A percentile compares a stretch with the other conserved stretches of the same genome.
Evolutionary conservation across 1,284 basidiomycete species (phyloP).

Genomic region (Marasmius tenuissimus): DNA sequence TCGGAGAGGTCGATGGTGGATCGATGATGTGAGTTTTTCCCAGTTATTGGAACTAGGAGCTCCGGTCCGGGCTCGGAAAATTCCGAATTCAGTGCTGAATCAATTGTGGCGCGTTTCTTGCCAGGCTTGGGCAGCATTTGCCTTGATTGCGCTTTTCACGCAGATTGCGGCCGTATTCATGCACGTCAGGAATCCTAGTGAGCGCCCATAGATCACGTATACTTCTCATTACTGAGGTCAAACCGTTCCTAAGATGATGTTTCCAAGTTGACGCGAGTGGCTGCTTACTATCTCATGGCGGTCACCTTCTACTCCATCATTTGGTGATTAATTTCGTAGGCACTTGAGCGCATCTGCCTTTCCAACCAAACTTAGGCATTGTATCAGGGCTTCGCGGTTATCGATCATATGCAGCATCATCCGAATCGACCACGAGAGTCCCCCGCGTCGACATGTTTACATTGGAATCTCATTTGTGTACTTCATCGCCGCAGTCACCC

Average conservation of each 20-base stretch:
- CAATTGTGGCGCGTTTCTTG: background rate
- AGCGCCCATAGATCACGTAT: too few relatives aligned
- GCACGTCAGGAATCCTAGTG: background rate
- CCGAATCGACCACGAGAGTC: slow-evolving; percentile 37
- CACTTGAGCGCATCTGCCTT: background rate
- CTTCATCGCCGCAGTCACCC: slow-evolving; percentile 27
- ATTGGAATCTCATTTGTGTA: slow-evolving; percentile 31
- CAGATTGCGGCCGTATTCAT: slow-evolving; percentile 8
- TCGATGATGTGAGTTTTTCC: slow-evolving; percentile 28
- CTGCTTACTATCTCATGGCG: slow-evolving; percentile 35
- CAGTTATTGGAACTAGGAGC: too few relatives aligned
- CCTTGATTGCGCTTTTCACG: slow-evolving; percentile 14
- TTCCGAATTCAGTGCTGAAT: background rate
- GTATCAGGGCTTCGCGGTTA: slow-evolving; percentile 36
- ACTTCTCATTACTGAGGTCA: too few relatives aligned
- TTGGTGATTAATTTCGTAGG: slow-evolving; percentile 22
- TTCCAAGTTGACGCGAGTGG: slow-evolving; percentile 17
- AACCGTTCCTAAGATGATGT: too few relatives aligned
- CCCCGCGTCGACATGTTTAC: slow-evolving; percentile 23
- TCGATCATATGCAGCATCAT: slow-evolving; percentile 49
- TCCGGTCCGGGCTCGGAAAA: too few relatives aligned
- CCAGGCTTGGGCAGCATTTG: slow-evolving; percentile 16
- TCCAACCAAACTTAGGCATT: background rate
- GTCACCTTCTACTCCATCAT: slow-evolving; percentile 31
- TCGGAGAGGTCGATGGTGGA: slow-evolving; percentile 31